A percentile compares a stretch with the other conserved stretches of the same genome.
phyloP scores from a whole-genome alignment of 1,139 yeast genomes.

The Spathaspora sp. region DNA sequence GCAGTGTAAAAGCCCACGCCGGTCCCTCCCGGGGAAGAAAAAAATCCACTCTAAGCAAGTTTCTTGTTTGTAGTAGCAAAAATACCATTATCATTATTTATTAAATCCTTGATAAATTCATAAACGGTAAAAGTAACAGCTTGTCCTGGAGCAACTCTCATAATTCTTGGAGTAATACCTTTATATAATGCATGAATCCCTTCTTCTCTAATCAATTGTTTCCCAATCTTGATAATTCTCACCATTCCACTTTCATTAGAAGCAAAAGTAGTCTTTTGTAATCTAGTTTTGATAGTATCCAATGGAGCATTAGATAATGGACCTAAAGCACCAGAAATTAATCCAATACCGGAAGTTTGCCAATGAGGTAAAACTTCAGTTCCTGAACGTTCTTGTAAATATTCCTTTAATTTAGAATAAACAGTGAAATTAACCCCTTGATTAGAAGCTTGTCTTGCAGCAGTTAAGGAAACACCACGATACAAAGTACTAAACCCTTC shows the following conservation, averaged over 20 bases:
- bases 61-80: constrained; percentile 11
- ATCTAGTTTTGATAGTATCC: constrained; percentile 95
- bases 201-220: constrained; percentile 81
- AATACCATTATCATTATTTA: constrained; percentile 43
- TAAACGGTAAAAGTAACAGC: constrained; percentile 97
- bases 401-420: constrained; percentile 79
- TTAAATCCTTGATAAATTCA: constrained; percentile 75
- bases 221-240: constrained; percentile 79
- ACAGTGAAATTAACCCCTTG: constrained; percentile 98
- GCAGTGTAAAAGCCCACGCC: too few relatives aligned
- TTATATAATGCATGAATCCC: constrained; percentile 86
- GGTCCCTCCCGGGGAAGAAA: background rate
- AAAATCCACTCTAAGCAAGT: background rate
- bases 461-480: constrained; percentile 93
- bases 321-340: constrained; percentile 94
- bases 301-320: constrained; percentile 97
- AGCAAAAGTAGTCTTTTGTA: constrained; percentile 84
- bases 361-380: constrained; percentile 76
- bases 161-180: constrained; percentile 97
- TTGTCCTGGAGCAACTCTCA: constrained; percentile 99
- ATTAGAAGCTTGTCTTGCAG: constrained; percentile 97
- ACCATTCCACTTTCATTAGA: constrained; percentile 70
- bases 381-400: constrained; percentile 65
- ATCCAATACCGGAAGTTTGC: constrained; percentile 92
- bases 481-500: constrained; percentile 89